Evolutionary conservation across 768 basidiomycete species (phyloP).

Genomic region (Mycena metata): DNA sequence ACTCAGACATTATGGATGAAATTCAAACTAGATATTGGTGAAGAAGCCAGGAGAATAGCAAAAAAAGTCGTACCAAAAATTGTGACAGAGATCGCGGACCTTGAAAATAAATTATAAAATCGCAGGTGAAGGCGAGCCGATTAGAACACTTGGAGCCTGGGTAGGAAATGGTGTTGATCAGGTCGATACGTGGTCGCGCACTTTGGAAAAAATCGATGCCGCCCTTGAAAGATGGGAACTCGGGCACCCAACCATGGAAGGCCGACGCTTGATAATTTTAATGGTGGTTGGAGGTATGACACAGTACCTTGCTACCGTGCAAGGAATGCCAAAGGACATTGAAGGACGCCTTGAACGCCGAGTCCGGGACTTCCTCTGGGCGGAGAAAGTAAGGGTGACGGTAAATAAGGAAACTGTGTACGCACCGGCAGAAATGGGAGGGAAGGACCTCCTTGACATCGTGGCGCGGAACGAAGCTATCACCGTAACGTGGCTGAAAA

Average conservation of each 20-base stretch:
- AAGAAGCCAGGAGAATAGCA: no score
- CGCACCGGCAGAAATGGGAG: not conserved
- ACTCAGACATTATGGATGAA: no score
- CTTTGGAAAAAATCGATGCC: not conserved
- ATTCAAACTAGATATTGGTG: no score
- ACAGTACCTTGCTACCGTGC: not conserved
- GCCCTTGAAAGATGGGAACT: not conserved
- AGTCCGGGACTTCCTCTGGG: not conserved
- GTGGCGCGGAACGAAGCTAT: not conserved
- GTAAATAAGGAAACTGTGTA: not conserved
- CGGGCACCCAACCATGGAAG: not conserved
- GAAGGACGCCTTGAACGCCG: not conserved
- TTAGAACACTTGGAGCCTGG: not conserved
- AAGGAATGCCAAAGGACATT: not conserved
- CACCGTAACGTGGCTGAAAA: no score
- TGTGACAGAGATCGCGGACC: no score
- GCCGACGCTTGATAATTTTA: not conserved
- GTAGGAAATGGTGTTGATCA: not conserved
- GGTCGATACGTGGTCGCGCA: not conserved
- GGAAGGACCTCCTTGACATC: not conserved
- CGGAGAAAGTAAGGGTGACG: not conserved
- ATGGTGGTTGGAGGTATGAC: not conserved
- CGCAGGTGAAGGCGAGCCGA: not conserved
- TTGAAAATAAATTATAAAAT: no score
- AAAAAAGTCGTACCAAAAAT: no score